phyloP scores from a whole-genome alignment of 306 rosid species.

The Lathyrus tuberosus region DNA sequence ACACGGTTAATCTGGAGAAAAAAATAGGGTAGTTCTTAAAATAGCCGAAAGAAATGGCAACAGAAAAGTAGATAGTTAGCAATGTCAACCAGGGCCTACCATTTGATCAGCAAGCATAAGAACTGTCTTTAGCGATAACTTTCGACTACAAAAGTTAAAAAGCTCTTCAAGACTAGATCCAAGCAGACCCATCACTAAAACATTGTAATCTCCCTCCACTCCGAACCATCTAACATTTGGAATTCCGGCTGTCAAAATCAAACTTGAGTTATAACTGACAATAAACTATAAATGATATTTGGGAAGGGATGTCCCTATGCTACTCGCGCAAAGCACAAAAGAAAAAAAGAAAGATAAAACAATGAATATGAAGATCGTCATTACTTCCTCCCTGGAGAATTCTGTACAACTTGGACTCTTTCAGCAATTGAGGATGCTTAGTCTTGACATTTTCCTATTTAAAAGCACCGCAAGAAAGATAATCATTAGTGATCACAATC shows the following conservation, averaged over 20 bases:
- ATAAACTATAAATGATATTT: background rate
- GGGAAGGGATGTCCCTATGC: background rate
- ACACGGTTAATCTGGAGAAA: conserved; percentile 78
- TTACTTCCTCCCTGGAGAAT: conserved; percentile 98
- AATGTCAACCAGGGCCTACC: conserved; percentile 51
- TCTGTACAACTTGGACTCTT: conserved; percentile 94
- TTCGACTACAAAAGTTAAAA: conserved; percentile 90
- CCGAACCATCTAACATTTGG: conserved; percentile 97
- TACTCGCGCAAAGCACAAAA: conserved; percentile 19
- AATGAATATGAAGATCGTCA: conserved; percentile 8
- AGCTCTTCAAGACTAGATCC: conserved; percentile 99
- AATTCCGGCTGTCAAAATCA: conserved; percentile 76
- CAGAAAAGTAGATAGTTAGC: conserved; percentile 1
- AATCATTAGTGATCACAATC: background rate
- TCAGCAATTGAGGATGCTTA: conserved; percentile 93
- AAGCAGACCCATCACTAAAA: conserved; percentile 92
- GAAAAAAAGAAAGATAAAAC: background rate
- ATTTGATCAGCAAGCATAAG: conserved; percentile 99
- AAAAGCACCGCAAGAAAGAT: conserved; percentile 29
- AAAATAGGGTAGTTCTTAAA: background rate
- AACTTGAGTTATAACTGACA: conserved; percentile 34
- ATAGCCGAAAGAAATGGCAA: background rate
- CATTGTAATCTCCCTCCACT: conserved; percentile 94
- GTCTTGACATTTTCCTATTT: conserved; percentile 92
- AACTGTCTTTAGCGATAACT: conserved; percentile 88